These are phyloP conservation scores for Diplogelasinospora grovesii DNA, from an alignment of 495 filamentous ascomycete species.

Conservation along the genomic window DNA sequence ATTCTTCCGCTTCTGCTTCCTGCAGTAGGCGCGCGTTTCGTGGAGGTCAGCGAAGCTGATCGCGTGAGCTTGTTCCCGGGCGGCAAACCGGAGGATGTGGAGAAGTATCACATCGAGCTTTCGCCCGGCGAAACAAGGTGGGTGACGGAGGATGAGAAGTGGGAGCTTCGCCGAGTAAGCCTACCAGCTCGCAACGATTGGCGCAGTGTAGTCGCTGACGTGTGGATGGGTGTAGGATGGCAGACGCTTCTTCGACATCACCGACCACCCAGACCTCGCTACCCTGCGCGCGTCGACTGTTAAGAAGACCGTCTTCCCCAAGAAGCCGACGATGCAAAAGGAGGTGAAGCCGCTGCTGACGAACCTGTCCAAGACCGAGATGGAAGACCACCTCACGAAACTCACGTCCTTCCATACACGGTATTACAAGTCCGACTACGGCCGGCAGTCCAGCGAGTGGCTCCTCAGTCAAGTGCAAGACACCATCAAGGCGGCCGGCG, in stretches of 20 bases:
- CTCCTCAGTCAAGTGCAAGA: slow-evolving; percentile 67
- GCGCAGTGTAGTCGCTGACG: neutral
- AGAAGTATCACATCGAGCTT: slow-evolving; percentile 78
- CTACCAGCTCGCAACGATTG: neutral
- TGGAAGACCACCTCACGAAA: slow-evolving; percentile 60
- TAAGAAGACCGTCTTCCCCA: slow-evolving; percentile 56
- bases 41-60: slow-evolving; percentile 41
- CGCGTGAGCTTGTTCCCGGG: slow-evolving; percentile 30
- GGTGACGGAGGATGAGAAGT: slow-evolving; percentile 94
- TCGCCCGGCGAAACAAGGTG: slow-evolving; percentile 73
- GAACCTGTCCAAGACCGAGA: slow-evolving; percentile 65
- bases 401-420: slow-evolving; percentile 29
- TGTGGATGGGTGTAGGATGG: slow-evolving; percentile 51
- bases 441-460: slow-evolving; percentile 86
- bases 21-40: slow-evolving; percentile 44
- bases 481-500: slow-evolving; percentile 63
- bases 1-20: slow-evolving; percentile 42
- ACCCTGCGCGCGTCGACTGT: slow-evolving; percentile 30
- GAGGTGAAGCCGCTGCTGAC: slow-evolving; percentile 60
- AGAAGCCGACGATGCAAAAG: slow-evolving; percentile 56
- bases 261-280: slow-evolving; percentile 58
- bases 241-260: slow-evolving; percentile 92
- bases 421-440: slow-evolving; percentile 57
- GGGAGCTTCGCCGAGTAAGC: slow-evolving; percentile 75
- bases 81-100: slow-evolving; percentile 26